phyloP scores from a whole-genome alignment of 495 filamentous ascomycete genomes.

The Talaromyces borbonicus region DNA sequence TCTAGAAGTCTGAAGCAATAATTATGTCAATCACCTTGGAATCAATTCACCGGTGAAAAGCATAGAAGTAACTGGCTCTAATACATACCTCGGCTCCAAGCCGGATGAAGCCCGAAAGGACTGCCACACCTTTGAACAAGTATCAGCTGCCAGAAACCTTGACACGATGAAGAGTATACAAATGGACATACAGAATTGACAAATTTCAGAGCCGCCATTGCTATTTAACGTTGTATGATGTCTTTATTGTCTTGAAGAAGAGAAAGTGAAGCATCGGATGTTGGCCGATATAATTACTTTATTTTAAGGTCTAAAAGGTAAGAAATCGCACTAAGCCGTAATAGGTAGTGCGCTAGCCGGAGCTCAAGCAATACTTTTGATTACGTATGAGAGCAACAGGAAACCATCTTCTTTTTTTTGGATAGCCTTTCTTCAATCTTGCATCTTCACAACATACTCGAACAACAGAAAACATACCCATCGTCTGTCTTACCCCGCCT shows the following conservation, averaged over 20 bases:
- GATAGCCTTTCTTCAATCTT: too few relatives aligned
- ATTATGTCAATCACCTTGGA: neutral
- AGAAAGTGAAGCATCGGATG: too few relatives aligned
- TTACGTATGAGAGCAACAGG: too few relatives aligned
- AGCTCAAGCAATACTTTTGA: too few relatives aligned
- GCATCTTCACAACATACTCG: too few relatives aligned
- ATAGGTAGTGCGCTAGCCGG: too few relatives aligned
- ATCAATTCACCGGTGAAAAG: neutral
- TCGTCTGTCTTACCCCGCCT: too few relatives aligned
- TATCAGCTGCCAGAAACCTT: neutral
- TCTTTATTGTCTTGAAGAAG: too few relatives aligned
- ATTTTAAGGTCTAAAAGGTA: too few relatives aligned
- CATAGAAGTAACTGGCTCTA: neutral
- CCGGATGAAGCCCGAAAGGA: slow-evolving; percentile 79
- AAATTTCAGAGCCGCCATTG: slow-evolving; percentile 51
- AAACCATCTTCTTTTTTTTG: too few relatives aligned
- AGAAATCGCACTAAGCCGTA: too few relatives aligned
- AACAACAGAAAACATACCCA: neutral
- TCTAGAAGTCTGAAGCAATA: slow-evolving; percentile 26
- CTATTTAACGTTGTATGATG: neutral
- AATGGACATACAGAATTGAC: slow-evolving; percentile 45
- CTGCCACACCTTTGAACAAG: slow-evolving; percentile 53
- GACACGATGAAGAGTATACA: neutral
- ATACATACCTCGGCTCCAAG: slow-evolving; percentile 67
- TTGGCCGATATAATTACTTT: too few relatives aligned